Evolutionary conservation across 2,329 filamentous ascomycete species (phyloP).

Genomic region (Nothopassalora personata): DNA sequence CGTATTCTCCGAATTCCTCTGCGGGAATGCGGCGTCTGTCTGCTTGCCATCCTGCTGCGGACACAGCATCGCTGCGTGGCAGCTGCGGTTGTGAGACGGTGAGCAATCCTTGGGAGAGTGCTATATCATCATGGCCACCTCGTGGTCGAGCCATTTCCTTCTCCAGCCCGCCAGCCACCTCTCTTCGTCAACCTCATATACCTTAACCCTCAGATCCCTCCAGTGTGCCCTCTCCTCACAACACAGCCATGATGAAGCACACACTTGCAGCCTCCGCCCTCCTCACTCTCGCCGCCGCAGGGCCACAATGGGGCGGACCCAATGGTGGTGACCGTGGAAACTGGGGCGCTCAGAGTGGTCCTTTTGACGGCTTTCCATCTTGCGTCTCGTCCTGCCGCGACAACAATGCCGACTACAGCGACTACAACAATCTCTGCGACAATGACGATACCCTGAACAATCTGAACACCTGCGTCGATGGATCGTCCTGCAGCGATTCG

Average conservation of each 20-base stretch:
- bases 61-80: neutral
- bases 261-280: constrained; percentile 10
- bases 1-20: constrained; percentile 17
- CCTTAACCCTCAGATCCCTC: neutral
- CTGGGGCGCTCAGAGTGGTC: constrained; percentile 6
- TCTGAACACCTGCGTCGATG: constrained; percentile 23
- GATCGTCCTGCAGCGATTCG: constrained; percentile 17
- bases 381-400: constrained; percentile 15
- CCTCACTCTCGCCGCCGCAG: constrained; percentile 15
- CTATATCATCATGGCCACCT: neutral
- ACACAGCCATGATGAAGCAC: constrained; percentile 11
- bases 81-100: neutral
- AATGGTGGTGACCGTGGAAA: constrained; percentile 6
- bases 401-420: constrained; percentile 9
- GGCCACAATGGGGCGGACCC: constrained; percentile 9
- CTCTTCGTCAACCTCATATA: neutral
- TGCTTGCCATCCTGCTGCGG: neutral
- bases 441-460: constrained; percentile 18
- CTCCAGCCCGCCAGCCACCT: neutral
- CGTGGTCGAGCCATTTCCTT: neutral
- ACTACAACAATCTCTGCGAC: constrained; percentile 18
- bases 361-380: constrained; percentile 14
- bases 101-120: no score
- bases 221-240: neutral
- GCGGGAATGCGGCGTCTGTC: no score